A percentile compares a stretch with the other conserved stretches of the same genome.
phyloP scores from a whole-genome alignment of 2,329 filamentous ascomycete genomes.

The Emergomyces orientalis region DNA sequence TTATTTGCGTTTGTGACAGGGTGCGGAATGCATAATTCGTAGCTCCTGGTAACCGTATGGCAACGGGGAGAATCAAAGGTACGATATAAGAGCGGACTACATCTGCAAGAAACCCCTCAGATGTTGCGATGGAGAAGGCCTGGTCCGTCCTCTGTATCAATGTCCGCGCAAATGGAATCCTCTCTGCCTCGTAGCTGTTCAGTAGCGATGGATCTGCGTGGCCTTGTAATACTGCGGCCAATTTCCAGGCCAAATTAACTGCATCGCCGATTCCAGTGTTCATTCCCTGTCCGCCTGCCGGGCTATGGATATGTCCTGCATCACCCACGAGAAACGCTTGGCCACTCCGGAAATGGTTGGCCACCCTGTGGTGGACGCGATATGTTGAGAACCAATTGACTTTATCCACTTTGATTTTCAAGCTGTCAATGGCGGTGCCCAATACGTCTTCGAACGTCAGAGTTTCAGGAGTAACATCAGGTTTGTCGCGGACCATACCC shows the following conservation, averaged over 20 bases:
- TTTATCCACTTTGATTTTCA: slow-evolving; percentile 22
- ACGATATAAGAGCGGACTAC: slow-evolving; percentile 31
- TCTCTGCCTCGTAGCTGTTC: slow-evolving; percentile 41
- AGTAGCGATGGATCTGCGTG: slow-evolving; percentile 35
- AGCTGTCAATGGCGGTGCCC: slow-evolving; percentile 12
- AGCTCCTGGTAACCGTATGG: slow-evolving; percentile 17
- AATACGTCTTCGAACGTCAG: slow-evolving; percentile 26
- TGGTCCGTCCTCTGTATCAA: slow-evolving; percentile 38
- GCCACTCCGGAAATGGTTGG: slow-evolving; percentile 37
- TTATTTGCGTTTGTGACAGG: slow-evolving; percentile 36
- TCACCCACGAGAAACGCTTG: slow-evolving; percentile 49
- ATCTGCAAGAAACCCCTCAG: slow-evolving; percentile 35
- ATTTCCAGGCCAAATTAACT: slow-evolving; percentile 46
- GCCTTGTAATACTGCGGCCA: slow-evolving; percentile 39
- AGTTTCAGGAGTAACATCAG: slow-evolving; percentile 2
- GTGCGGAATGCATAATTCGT: slow-evolving; percentile 25
- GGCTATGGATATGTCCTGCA: slow-evolving; percentile 49
- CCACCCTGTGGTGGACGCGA: slow-evolving; percentile 38
- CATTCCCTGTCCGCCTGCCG: slow-evolving; percentile 50
- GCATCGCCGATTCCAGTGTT: slow-evolving; percentile 49
- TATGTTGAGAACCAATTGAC: slow-evolving; percentile 39
- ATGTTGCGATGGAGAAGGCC: slow-evolving; percentile 33
- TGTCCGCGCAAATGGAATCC: slow-evolving; percentile 38
- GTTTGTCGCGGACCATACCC: slow-evolving; percentile 20
- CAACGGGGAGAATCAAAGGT: slow-evolving; percentile 27